phyloP scores from a whole-genome alignment of 2,329 filamentous ascomycete species.

The Aspergillus chevalieri region DNA sequence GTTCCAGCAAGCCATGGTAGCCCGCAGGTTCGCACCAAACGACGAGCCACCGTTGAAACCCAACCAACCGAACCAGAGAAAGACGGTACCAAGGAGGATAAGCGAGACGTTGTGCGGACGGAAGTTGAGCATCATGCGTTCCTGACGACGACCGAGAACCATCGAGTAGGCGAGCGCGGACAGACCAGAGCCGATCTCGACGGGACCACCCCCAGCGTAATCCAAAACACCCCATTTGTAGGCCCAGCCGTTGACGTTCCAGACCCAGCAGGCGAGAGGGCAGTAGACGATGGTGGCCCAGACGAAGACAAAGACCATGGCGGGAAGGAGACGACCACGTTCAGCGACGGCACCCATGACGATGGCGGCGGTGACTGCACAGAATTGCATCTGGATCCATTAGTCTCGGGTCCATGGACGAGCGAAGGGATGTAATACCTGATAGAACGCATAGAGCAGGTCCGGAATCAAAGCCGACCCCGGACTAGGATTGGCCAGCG shows the following conservation, averaged over 20 bases:
- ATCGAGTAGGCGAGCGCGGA: slow-evolving; percentile 91
- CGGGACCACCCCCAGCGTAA: slow-evolving; percentile 92
- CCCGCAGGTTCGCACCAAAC: slow-evolving; percentile 89
- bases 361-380: slow-evolving; percentile 84
- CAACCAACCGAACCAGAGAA: slow-evolving; percentile 98
- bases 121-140: slow-evolving; percentile 99
- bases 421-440: slow-evolving; percentile 47
- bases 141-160: slow-evolving; percentile 91
- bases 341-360: slow-evolving; percentile 89
- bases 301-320: slow-evolving; percentile 91
- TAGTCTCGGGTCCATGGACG: background rate
- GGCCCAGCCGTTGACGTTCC: slow-evolving; percentile 91
- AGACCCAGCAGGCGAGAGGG: slow-evolving; percentile 91
- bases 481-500: slow-evolving; percentile 74
- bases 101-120: slow-evolving; percentile 97
- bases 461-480: slow-evolving; percentile 84
- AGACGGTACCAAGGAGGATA: slow-evolving; percentile 87
- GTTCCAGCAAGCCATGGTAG: slow-evolving; percentile 97
- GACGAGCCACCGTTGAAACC: slow-evolving; percentile 97
- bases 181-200: slow-evolving; percentile 93
- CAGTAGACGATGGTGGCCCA: slow-evolving; percentile 98
- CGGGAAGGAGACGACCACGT: slow-evolving; percentile 83
- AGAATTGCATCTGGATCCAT: slow-evolving; percentile 80
- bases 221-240: slow-evolving; percentile 88
- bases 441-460: slow-evolving; percentile 89